Percentiles rank a stretch among this genome's conserved stretches.
phyloP scores from a whole-genome alignment of 305 asterid genomes.

The Plantago rigida region DNA sequence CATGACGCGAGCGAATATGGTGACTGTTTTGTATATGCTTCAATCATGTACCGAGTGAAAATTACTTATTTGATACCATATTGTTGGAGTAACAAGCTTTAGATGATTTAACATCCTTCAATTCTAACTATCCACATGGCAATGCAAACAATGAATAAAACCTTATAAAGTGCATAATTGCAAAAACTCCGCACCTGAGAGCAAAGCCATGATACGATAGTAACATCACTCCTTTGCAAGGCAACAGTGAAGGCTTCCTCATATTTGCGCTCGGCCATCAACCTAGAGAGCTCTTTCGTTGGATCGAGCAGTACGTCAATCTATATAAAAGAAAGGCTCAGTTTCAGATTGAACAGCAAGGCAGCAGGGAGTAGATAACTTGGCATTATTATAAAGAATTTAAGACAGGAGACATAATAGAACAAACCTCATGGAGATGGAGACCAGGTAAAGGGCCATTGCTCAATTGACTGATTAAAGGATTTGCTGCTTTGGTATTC shows the following conservation, averaged over 20 bases:
- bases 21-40: too few relatives aligned
- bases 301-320: slow-evolving; percentile 81
- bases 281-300: slow-evolving; percentile 73
- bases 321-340: slow-evolving; percentile 26
- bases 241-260: slow-evolving; percentile 84
- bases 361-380: background rate
- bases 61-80: background rate
- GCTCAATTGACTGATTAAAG: slow-evolving; percentile 57
- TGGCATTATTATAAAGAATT: background rate
- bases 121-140: slow-evolving; percentile 1
- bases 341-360: slow-evolving; percentile 20
- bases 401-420: slow-evolving; percentile 16
- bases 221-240: slow-evolving; percentile 75
- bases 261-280: slow-evolving; percentile 62
- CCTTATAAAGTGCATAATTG: background rate
- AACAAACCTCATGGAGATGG: slow-evolving; percentile 74
- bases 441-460: slow-evolving; percentile 72
- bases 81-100: too few relatives aligned
- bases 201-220: slow-evolving; percentile 82
- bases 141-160: slow-evolving; percentile 16
- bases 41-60: slow-evolving; percentile 2
- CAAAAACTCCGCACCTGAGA: slow-evolving; percentile 52
- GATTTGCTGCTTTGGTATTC: slow-evolving; percentile 49
- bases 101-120: background rate
- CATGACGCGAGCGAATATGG: too few relatives aligned